These are phyloP conservation scores for Suaeda aralocaspica DNA, from an alignment of 148 eudicot genomes.

Conservation along the genomic window DNA sequence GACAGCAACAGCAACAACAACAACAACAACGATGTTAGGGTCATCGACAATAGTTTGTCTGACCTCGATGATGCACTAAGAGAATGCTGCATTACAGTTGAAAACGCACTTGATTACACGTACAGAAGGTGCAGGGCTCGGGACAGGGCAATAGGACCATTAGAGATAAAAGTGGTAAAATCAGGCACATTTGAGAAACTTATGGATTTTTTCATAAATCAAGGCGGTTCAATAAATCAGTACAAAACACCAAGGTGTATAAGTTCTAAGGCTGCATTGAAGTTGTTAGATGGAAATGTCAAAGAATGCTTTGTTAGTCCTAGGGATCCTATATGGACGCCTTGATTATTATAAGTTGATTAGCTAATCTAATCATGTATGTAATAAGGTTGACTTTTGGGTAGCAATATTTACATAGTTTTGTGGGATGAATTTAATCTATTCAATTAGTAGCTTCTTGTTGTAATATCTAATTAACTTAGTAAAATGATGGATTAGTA, in stretches of 20 bases:
- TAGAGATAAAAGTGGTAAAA: constrained; percentile 62
- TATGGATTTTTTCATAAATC: constrained; percentile 62
- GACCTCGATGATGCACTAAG: constrained; percentile 25
- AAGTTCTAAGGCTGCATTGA: constrained; percentile 41
- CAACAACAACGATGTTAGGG: background rate
- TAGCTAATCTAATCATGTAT: no score
- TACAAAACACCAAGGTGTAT: constrained; percentile 87
- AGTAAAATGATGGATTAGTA: no score
- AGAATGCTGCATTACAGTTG: constrained; percentile 65
- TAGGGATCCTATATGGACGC: constrained; percentile 56
- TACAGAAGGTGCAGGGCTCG: constrained; percentile 54
- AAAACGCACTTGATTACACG: constrained; percentile 56
- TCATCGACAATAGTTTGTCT: background rate
- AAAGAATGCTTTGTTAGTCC: constrained; percentile 53
- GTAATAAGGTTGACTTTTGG: no score
- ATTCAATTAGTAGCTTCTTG: no score
- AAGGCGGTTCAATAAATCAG: constrained; percentile 75
- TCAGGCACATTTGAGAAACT: constrained; percentile 59
- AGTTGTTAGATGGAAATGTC: constrained; percentile 53
- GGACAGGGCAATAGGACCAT: constrained; percentile 65
- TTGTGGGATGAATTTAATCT: no score
- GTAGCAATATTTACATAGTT: no score
- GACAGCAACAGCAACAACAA: background rate
- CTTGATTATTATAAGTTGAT: no score
- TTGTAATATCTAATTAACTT: no score